phyloP scores from a whole-genome alignment of 2,329 filamentous ascomycete species.

The Phoma sp. region DNA sequence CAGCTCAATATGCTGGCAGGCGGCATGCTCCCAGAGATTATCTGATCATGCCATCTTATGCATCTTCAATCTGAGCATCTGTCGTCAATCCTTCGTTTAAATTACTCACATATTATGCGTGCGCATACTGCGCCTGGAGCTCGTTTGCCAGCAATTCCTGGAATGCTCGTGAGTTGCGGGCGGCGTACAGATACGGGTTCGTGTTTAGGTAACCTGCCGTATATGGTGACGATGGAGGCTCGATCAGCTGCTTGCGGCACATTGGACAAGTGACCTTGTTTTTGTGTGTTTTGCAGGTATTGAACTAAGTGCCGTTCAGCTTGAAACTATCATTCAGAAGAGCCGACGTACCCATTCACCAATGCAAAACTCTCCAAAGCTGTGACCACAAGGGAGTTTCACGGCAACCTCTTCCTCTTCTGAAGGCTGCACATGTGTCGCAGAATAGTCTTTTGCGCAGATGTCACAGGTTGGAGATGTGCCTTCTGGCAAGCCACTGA shows the following conservation, averaged over 20 bases:
- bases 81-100: neutral
- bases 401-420: conserved; percentile 46
- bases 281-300: conserved; percentile 46
- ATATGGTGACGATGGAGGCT: conserved; percentile 23
- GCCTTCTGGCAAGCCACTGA: conserved; percentile 35
- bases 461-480: conserved; percentile 42
- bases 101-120: neutral
- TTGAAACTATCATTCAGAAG: neutral
- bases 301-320: conserved; percentile 29
- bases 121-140: conserved; percentile 26
- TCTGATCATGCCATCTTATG: neutral
- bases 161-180: conserved; percentile 19
- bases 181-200: conserved; percentile 2
- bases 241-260: conserved; percentile 45
- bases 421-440: conserved; percentile 31
- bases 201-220: conserved; percentile 17
- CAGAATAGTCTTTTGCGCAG: conserved; percentile 47
- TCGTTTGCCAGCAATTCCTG: conserved; percentile 27
- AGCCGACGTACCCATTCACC: conserved; percentile 39
- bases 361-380: conserved; percentile 48
- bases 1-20: neutral
- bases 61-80: neutral
- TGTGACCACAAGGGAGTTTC: conserved; percentile 45
- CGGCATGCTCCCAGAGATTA: neutral
- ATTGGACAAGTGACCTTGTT: conserved; percentile 49